A percentile compares a stretch with the other conserved stretches of the same genome.
These are phyloP conservation scores for Apophysomyces trapeziformis DNA, from an alignment of 371 early-diverging fungal genomes.

Conservation along the genomic window DNA sequence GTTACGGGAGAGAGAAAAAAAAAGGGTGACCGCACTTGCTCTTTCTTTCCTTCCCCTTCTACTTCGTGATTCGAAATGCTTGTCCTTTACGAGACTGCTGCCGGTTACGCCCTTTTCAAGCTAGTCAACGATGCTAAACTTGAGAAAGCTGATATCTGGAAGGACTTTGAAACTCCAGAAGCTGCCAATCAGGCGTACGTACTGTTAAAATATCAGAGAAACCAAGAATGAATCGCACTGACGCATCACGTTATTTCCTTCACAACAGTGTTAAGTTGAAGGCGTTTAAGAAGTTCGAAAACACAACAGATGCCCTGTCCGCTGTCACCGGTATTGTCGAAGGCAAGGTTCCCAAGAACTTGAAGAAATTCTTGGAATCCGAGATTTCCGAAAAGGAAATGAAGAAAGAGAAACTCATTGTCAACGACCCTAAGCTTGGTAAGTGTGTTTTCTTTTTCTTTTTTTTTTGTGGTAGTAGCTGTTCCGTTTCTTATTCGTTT, in stretches of 20 bases:
- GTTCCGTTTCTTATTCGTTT: slow-evolving; percentile 6
- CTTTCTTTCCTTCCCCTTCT: slow-evolving; percentile 14
- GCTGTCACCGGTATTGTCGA: slow-evolving; percentile 95
- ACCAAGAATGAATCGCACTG: background rate
- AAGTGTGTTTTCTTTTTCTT: slow-evolving; percentile 19
- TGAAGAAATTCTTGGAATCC: slow-evolving; percentile 88
- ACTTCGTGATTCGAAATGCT: slow-evolving; percentile 57
- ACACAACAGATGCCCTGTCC: slow-evolving; percentile 94
- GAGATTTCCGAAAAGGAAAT: slow-evolving; percentile 84
- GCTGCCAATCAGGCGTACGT: slow-evolving; percentile 78
- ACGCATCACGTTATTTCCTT: background rate
- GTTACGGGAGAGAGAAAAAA: background rate
- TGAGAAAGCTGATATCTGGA: slow-evolving; percentile 75
- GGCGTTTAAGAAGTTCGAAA: slow-evolving; percentile 96
- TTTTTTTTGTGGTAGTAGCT: background rate
- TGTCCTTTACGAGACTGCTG: slow-evolving; percentile 86
- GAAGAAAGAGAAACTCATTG: slow-evolving; percentile 89
- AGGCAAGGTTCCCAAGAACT: slow-evolving; percentile 91
- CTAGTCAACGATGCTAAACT: slow-evolving; percentile 82
- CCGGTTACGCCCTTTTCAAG: slow-evolving; percentile 91
- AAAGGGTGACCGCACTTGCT: slow-evolving; percentile 12
- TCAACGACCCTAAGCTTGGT: slow-evolving; percentile 96
- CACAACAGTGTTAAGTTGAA: slow-evolving; percentile 82
- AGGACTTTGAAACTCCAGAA: slow-evolving; percentile 79
- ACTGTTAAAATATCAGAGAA: background rate